A percentile compares a stretch with the other conserved stretches of the same genome.
These are phyloP conservation scores for Scheffersomyces ergatensis DNA, from an alignment of 805 yeast species.

Conservation along the genomic window DNA sequence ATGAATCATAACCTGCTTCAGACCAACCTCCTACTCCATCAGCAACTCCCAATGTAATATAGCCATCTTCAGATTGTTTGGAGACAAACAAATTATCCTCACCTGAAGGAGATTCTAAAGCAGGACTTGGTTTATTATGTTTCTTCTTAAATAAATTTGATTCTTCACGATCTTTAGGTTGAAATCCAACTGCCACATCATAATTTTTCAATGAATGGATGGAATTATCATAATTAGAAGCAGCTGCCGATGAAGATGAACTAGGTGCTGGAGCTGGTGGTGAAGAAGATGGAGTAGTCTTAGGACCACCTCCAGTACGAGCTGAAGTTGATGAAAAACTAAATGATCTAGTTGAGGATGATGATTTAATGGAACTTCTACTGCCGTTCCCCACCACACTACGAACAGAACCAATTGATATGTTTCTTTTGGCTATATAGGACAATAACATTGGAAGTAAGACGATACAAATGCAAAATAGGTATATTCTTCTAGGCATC, in stretches of 20 bases:
- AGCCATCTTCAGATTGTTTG: conserved; percentile 30
- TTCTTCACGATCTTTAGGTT: conserved; percentile 66
- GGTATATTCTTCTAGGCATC: background rate
- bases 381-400: conserved; percentile 4
- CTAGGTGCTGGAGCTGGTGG: conserved; percentile 17
- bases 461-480: background rate
- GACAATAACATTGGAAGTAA: background rate
- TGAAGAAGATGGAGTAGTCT: conserved; percentile 11
- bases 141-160: conserved; percentile 41
- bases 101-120: conserved; percentile 58
- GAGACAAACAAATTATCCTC: conserved; percentile 72
- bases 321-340: conserved; percentile 19
- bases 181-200: conserved; percentile 66
- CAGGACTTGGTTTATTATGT: conserved; percentile 22
- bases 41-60: conserved; percentile 72
- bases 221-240: conserved; percentile 13
- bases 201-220: conserved; percentile 34
- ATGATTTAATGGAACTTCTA: conserved; percentile 4
- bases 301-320: conserved; percentile 6
- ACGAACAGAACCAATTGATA: background rate
- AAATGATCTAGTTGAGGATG: conserved; percentile 11
- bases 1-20: conserved; percentile 85
- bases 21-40: conserved; percentile 99
- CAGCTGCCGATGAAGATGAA: conserved; percentile 16
- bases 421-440: background rate